phyloP scores from a whole-genome alignment of 768 basidiomycete genomes.

The Pleurotus tuoliensis region DNA sequence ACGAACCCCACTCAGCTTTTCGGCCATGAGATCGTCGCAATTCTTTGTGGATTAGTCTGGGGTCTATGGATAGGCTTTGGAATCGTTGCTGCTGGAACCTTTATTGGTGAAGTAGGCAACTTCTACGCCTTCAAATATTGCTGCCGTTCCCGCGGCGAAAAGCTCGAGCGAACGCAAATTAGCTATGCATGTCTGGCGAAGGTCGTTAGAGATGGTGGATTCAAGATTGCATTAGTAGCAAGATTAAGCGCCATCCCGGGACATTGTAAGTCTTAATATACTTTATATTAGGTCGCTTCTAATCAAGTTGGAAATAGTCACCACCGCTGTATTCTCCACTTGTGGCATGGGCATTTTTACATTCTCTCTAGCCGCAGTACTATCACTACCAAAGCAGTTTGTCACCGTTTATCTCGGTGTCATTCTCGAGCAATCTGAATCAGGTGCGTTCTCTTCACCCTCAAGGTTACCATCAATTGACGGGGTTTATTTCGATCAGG shows the following conservation, averaged over 20 bases:
- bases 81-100: conserved; percentile 80
- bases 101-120: conserved; percentile 84
- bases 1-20: conserved; percentile 50
- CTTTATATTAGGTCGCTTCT: not conserved
- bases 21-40: conserved; percentile 88
- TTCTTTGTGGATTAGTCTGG: conserved; percentile 89
- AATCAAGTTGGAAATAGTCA: conserved; percentile 43
- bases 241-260: conserved; percentile 82
- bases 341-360: conserved; percentile 82
- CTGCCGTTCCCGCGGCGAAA: conserved; percentile 71
- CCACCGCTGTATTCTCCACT: conserved; percentile 83
- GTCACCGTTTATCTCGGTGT: conserved; percentile 90
- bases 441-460: conserved; percentile 23
- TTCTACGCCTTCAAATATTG: conserved; percentile 87
- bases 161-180: conserved; percentile 56
- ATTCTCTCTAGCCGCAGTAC: conserved; percentile 74
- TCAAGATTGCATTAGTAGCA: conserved; percentile 75
- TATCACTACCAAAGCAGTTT: conserved; percentile 89
- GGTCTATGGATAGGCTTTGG: conserved; percentile 84
- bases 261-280: conserved; percentile 57
- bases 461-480: not conserved
- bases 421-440: conserved; percentile 52
- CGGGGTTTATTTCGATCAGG: conserved; percentile 20
- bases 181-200: conserved; percentile 59
- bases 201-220: conserved; percentile 84